A percentile compares a stretch with the other conserved stretches of the same genome.
Conservation (phyloP, 805 yeast species). For the Wickerhamiella occidentalis region DNA sequence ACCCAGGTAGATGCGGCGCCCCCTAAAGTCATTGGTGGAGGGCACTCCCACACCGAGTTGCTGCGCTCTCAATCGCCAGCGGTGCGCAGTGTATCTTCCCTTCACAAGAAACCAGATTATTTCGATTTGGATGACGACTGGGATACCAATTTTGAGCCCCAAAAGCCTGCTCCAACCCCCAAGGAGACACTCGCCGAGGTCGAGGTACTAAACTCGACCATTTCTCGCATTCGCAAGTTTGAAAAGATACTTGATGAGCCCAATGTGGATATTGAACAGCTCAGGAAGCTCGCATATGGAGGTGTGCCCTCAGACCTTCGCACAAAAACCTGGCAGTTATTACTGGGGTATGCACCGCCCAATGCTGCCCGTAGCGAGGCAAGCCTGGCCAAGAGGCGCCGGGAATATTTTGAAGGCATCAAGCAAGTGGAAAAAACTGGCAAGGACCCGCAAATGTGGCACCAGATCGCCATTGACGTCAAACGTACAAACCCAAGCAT, state of each 20-base stretch:
- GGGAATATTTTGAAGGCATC: constrained; percentile 72
- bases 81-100: background rate
- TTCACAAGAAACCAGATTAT: constrained; percentile 26
- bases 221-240: constrained; percentile 54
- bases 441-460: constrained; percentile 74
- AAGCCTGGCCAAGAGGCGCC: constrained; percentile 64
- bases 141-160: constrained; percentile 60
- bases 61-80: constrained; percentile 7
- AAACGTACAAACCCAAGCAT: constrained; percentile 87
- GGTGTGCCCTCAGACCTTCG: constrained; percentile 78
- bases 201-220: constrained; percentile 45
- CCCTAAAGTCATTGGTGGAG: constrained; percentile 41
- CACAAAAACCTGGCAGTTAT: constrained; percentile 77
- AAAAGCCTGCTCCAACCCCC: constrained; percentile 16
- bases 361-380: constrained; percentile 62
- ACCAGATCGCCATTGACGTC: constrained; percentile 88
- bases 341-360: constrained; percentile 83
- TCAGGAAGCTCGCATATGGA: constrained; percentile 80
- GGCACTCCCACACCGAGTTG: constrained; percentile 42
- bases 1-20: constrained; percentile 15
- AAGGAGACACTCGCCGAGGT: constrained; percentile 31
- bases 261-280: constrained; percentile 51
- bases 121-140: constrained; percentile 82
- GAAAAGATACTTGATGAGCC: constrained; percentile 44
- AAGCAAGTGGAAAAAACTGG: constrained; percentile 48